These are phyloP conservation scores for Metschnikowia arizonensis DNA, from an alignment of 805 yeast species.

Conservation along the genomic window DNA sequence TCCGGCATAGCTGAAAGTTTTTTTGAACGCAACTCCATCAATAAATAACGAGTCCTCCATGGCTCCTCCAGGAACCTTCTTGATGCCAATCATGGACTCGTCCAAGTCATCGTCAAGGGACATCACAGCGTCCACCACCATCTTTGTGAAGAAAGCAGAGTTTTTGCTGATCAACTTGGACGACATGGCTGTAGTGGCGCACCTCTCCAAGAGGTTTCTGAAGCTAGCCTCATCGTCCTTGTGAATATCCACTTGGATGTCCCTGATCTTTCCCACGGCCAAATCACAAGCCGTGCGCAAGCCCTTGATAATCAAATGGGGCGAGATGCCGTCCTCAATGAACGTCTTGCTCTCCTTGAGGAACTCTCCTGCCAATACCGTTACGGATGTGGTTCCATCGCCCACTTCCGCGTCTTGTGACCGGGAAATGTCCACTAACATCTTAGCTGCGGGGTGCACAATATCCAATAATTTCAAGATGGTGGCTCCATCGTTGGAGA, in stretches of 20 bases:
- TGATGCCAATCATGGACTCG: conserved; percentile 88
- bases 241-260: conserved; percentile 68
- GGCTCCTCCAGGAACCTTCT: conserved; percentile 93
- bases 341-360: conserved; percentile 85
- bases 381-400: conserved; percentile 96
- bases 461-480: conserved; percentile 87
- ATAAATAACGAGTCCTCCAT: conserved; percentile 89
- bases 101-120: conserved; percentile 82
- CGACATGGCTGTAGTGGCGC: conserved; percentile 97
- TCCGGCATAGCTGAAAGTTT: conserved; percentile 96
- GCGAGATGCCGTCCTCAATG: conserved; percentile 93
- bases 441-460: conserved; percentile 98
- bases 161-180: conserved; percentile 88
- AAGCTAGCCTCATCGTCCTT: conserved; percentile 49
- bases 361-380: conserved; percentile 90
- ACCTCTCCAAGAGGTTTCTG: conserved; percentile 76
- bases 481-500: conserved; percentile 98
- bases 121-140: conserved; percentile 95
- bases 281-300: conserved; percentile 75
- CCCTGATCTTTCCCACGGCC: conserved; percentile 69
- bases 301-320: conserved; percentile 85
- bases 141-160: conserved; percentile 83
- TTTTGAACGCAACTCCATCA: conserved; percentile 94
- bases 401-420: conserved; percentile 98
- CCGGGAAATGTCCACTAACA: conserved; percentile 87